phyloP scores from a whole-genome alignment of 106 monocot species.

The Apostasia shenzhenica region DNA sequence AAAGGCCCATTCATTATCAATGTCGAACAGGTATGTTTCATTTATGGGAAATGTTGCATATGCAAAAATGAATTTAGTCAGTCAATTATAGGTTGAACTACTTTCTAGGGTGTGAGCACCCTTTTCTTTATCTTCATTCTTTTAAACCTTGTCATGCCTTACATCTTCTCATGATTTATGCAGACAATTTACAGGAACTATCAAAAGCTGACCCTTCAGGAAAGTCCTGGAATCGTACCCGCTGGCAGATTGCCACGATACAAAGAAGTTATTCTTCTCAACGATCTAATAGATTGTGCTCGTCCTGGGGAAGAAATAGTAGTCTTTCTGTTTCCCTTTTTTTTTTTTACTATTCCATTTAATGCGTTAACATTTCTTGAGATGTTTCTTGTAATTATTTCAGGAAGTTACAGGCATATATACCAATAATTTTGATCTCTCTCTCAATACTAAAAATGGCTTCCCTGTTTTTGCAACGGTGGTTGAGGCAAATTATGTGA shows the following conservation, averaged over 20 bases:
- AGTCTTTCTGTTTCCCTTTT: slow-evolving; percentile 6
- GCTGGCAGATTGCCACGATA: slow-evolving; percentile 97
- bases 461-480: slow-evolving; percentile 98
- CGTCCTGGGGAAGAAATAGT: slow-evolving; percentile 99
- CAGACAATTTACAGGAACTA: slow-evolving; percentile 99
- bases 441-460: slow-evolving; percentile 97
- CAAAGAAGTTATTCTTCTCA: slow-evolving; percentile 99
- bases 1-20: slow-evolving; percentile 97
- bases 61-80: too few relatives aligned
- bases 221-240: slow-evolving; percentile 98
- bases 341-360: neutral
- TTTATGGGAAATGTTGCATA: neutral
- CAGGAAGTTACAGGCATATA: slow-evolving; percentile 99
- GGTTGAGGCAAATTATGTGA: slow-evolving; percentile 90
- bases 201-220: slow-evolving; percentile 98
- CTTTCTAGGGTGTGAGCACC: neutral
- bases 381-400: slow-evolving; percentile 10
- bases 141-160: too few relatives aligned
- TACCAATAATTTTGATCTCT: slow-evolving; percentile 97
- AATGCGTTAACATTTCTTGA: neutral
- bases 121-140: neutral
- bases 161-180: neutral
- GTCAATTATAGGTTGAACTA: too few relatives aligned
- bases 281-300: slow-evolving; percentile 98
- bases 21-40: slow-evolving; percentile 69